Base-by-base conservation (phyloP, 495 filamentous ascomycete genomes). In the Penicillium pancosmium region DNA sequence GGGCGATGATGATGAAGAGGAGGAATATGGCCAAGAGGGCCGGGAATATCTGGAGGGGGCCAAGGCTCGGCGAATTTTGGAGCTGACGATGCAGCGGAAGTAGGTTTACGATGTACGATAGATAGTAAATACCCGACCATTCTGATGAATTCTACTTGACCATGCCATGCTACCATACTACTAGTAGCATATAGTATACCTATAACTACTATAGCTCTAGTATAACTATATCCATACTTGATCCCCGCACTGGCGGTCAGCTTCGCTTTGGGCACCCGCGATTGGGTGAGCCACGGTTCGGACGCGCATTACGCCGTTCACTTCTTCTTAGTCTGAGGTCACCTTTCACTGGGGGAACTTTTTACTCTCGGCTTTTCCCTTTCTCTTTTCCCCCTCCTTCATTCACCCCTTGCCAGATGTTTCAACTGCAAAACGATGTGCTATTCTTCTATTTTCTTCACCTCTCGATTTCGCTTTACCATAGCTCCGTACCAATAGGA, bases 41-140 rank as follows among this genome's bases (percentile, higher is more conserved):
- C 72, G 69, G 13, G 82, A 82, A 40, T 94, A 91, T 71, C 71
- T 95, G 9, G 92, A 91, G 35, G 91, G 89, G 2, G 84, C 85
- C 63, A 84, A 79, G 62, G 88, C 89, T 6, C 78, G 78, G 66
- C 84, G 80, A 51, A 77, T 93, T 41, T 80, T 91, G 13, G 84
- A 84, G 62, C 72, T 84, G 59, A 81, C 74, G 51, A 35, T 66
- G 40, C 57, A 57, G 18, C 34, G 54, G 16, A 60, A 63, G 43
- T 61, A 59, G 50, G 40, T 50, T 50, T 52, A 63, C 41, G 61
- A 63, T 63, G 59, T 43, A 54, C 59, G 57, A 60, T 63, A 63
- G 31, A 31, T 31, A 31, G 27, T 31, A 31, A 44, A 40, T 27
- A 27, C 52, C 33, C 35, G 51, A 53, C 27, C 27, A 31, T 31